phyloP scores from a whole-genome alignment of 805 yeast genomes.

The Cyberlindnera americana region DNA sequence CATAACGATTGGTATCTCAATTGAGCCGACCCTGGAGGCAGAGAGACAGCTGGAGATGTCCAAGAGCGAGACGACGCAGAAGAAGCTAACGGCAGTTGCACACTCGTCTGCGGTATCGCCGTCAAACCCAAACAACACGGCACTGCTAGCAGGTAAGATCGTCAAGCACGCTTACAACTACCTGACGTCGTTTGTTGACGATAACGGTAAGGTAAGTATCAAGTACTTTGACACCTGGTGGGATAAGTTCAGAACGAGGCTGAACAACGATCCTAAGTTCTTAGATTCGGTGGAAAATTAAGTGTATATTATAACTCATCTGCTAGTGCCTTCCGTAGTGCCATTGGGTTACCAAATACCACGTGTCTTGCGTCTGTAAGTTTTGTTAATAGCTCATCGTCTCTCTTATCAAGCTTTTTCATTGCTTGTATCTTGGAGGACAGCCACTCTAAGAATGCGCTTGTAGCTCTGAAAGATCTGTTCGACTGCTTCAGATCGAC shows the following conservation, averaged over 20 bases:
- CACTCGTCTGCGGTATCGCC: conserved; percentile 31
- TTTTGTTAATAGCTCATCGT: conserved; percentile 35
- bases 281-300: conserved; percentile 46
- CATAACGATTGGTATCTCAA: conserved; percentile 76
- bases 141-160: conserved; percentile 76
- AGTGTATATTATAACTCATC: conserved; percentile 52
- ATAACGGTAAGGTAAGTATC: conserved; percentile 77
- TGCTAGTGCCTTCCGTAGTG: conserved; percentile 54
- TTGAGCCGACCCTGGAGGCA: conserved; percentile 74
- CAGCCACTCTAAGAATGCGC: conserved; percentile 67
- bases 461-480: conserved; percentile 28
- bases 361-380: conserved; percentile 52
- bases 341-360: conserved; percentile 77
- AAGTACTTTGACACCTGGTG: conserved; percentile 93
- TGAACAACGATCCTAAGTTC: conserved; percentile 80
- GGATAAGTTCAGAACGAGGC: conserved; percentile 76
- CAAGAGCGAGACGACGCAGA: conserved; percentile 15
- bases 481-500: conserved; percentile 32
- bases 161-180: conserved; percentile 91
- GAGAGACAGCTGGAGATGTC: conserved; percentile 49
- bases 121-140: conserved; percentile 42
- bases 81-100: conserved; percentile 19
- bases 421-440: conserved; percentile 35
- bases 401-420: conserved; percentile 17
- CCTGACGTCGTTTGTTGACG: conserved; percentile 81